Evolutionary conservation across 306 rosid species (phyloP).

Genomic region (Prunus salicina): DNA sequence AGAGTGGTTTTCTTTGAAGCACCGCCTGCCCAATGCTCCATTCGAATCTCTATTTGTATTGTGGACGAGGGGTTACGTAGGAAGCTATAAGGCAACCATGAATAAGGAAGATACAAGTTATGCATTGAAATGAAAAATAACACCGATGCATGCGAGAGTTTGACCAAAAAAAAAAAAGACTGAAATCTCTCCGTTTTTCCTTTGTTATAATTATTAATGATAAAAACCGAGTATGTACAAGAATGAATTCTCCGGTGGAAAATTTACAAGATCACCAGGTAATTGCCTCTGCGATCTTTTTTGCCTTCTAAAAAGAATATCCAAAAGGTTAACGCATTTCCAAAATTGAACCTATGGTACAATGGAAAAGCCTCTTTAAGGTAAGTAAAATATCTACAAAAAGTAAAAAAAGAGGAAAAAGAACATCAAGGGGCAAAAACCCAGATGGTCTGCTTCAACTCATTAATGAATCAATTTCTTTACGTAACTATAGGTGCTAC

Average conservation of each 20-base stretch:
- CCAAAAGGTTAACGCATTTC: constrained; percentile 23
- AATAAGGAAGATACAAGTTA: no score
- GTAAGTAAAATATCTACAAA: constrained; percentile 45
- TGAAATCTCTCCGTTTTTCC: constrained; percentile 1
- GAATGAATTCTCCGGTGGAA: constrained; percentile 51
- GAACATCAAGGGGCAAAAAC: constrained; percentile 13
- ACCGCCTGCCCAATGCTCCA: no score
- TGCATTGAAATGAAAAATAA: no score
- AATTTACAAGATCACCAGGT: constrained; percentile 47
- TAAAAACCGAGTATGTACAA: constrained; percentile 53
- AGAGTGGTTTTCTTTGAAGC: no score
- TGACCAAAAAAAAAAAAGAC: background rate
- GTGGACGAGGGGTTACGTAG: no score
- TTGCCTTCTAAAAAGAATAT: constrained; percentile 16
- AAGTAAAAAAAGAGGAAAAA: constrained; percentile 8
- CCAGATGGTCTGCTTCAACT: constrained; percentile 36
- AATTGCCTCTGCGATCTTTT: constrained; percentile 38
- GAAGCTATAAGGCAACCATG: no score
- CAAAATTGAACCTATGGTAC: constrained; percentile 19
- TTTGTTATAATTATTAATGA: constrained; percentile 37
- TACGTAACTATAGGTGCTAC: constrained; percentile 35
- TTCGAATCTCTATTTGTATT: no score
- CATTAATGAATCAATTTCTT: constrained; percentile 24
- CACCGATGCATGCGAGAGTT: no score
- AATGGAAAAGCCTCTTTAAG: constrained; percentile 10